Evolutionary conservation across 495 filamentous ascomycete species (phyloP).

Genomic region (Penicillium ucsense): DNA sequence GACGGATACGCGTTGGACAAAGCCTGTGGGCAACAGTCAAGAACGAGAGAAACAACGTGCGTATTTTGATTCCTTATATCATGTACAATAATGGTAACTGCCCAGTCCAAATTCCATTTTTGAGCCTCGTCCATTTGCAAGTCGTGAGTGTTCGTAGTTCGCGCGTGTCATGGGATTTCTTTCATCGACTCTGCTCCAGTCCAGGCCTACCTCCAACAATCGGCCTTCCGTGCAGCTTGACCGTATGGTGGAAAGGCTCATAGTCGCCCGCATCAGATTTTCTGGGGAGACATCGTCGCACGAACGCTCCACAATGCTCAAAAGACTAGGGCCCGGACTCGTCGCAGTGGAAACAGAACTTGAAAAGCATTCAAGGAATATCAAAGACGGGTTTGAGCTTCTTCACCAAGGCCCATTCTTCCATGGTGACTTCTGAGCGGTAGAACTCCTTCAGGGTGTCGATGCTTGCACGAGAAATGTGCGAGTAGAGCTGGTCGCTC

Average conservation of each 20-base stretch:
- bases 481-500: slow-evolving; percentile 76
- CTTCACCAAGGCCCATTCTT: slow-evolving; percentile 87
- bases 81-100: slow-evolving; percentile 21
- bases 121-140: slow-evolving; percentile 13
- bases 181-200: slow-evolving; percentile 7
- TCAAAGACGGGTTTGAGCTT: slow-evolving; percentile 94
- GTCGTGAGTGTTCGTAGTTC: slow-evolving; percentile 20
- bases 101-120: slow-evolving; percentile 6
- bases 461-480: slow-evolving; percentile 79
- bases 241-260: background rate
- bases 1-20: too few species aligned
- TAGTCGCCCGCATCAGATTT: background rate
- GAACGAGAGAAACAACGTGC: background rate
- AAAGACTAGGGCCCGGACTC: background rate
- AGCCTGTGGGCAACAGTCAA: too few species aligned
- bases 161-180: background rate
- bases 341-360: too few species aligned
- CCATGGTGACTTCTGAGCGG: slow-evolving; percentile 76
- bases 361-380: slow-evolving; percentile 47
- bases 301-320: background rate
- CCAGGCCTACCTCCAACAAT: too few species aligned
- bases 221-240: too few species aligned
- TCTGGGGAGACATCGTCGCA: too few species aligned
- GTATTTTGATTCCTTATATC: slow-evolving; percentile 16
- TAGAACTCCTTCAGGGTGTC: slow-evolving; percentile 97